Evolutionary conservation across 139 green algal genomes (phyloP).

Genomic region (Prasinococcaceae sp.): DNA sequence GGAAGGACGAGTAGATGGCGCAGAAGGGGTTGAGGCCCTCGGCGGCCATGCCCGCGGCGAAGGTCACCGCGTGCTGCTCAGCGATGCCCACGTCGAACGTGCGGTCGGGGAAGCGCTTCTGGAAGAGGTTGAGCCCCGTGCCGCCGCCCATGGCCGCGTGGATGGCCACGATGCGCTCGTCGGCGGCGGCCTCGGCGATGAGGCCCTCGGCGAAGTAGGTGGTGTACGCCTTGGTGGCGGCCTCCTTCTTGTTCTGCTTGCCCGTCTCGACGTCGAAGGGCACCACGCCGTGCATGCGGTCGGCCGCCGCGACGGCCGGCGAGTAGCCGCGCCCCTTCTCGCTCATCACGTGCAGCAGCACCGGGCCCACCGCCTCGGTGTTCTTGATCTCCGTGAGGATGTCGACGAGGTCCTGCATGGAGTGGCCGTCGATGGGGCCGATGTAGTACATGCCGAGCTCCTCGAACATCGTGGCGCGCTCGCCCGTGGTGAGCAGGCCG

Average conservation of each 20-base stretch:
- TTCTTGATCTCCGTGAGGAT: conserved; percentile 68
- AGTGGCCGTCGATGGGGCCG: conserved; percentile 93
- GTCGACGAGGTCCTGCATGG: conserved; percentile 44
- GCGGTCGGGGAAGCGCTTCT: conserved; percentile 40
- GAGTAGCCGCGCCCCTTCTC: conserved; percentile 93
- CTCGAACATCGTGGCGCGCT: conserved; percentile 89
- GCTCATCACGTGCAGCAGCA: conserved; percentile 93
- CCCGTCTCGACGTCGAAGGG: conserved; percentile 89
- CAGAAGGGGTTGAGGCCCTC: conserved; percentile 87
- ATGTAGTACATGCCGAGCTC: conserved; percentile 99
- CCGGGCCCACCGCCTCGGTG: conserved; percentile 81
- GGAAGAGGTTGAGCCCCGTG: conserved; percentile 74
- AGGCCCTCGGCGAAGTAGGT: conserved; percentile 96
- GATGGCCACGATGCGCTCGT: conserved; percentile 79
- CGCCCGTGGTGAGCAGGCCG: conserved; percentile 86
- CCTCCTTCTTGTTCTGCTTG: conserved; percentile 60
- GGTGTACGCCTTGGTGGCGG: conserved; percentile 64
- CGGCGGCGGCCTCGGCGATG: conserved; percentile 78
- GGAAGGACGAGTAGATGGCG: conserved; percentile 95
- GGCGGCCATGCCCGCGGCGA: conserved; percentile 81
- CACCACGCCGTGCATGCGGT: conserved; percentile 94
- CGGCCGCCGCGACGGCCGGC: conserved; percentile 77
- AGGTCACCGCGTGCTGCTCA: conserved; percentile 95
- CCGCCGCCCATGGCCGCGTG: conserved; percentile 97
- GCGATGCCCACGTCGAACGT: conserved; percentile 97